Evolutionary conservation across 352 stramenopile species (phyloP).

Genomic region (Pythium sp.): DNA sequence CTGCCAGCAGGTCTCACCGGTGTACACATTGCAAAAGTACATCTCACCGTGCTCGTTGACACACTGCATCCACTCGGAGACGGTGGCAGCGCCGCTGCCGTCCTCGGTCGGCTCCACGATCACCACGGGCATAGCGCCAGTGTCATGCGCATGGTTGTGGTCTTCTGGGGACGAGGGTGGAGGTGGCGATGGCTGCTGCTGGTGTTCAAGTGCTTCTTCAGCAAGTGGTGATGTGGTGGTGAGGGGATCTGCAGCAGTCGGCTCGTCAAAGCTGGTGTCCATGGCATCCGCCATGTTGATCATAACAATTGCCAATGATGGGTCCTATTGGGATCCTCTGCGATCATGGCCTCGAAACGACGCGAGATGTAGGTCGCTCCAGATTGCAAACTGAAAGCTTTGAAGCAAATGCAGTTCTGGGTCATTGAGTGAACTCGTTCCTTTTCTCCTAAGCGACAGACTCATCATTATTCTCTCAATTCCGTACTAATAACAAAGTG

Average conservation of each 20-base stretch:
- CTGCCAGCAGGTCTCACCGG: constrained; percentile 44
- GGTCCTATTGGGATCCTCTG: background rate
- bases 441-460: too few relatives aligned
- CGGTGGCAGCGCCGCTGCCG: background rate
- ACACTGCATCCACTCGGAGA: constrained; percentile 36
- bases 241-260: background rate
- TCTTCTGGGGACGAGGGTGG: background rate
- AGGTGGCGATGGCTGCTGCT: background rate
- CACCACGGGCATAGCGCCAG: constrained; percentile 11
- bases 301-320: background rate
- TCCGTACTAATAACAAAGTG: too few relatives aligned
- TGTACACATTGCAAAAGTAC: constrained; percentile 44
- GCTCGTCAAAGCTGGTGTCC: background rate
- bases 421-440: too few relatives aligned
- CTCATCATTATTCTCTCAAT: too few relatives aligned
- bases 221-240: background rate
- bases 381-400: too few relatives aligned
- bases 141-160: constrained; percentile 5
- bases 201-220: background rate
- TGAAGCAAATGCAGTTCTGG: too few relatives aligned
- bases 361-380: too few relatives aligned
- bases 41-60: constrained; percentile 36
- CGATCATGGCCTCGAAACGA: background rate
- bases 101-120: constrained; percentile 3
- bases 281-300: background rate